These are phyloP conservation scores for Noccaea bulbosa DNA, from an alignment of 345 rosid species.

Conservation along the genomic window DNA sequence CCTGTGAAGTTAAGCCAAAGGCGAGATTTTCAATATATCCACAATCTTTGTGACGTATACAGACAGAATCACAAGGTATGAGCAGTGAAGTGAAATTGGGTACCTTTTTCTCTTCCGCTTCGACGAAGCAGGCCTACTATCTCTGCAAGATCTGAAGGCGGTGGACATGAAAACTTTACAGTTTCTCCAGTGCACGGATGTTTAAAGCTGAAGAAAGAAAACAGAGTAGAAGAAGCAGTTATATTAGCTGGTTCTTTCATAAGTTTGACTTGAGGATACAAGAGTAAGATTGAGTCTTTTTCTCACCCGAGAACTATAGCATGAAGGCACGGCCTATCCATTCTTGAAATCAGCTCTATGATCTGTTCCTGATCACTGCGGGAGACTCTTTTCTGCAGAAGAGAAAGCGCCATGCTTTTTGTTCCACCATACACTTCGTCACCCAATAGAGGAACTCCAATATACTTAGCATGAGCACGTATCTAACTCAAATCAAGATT, in stretches of 20 bases:
- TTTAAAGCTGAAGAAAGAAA: conserved; percentile 53
- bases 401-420: conserved; percentile 73
- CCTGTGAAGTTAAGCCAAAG: not conserved
- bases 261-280: conserved; percentile 1
- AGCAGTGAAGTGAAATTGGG: not conserved
- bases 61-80: not conserved
- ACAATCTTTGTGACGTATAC: not conserved
- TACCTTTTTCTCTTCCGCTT: conserved; percentile 63
- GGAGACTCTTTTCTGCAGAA: conserved; percentile 61
- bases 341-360: conserved; percentile 53
- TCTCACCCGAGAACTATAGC: conserved; percentile 84
- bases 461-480: conserved; percentile 90
- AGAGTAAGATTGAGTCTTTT: conserved; percentile 21
- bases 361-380: conserved; percentile 51
- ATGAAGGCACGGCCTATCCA: conserved; percentile 95
- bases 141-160: conserved; percentile 75
- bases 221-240: conserved; percentile 7
- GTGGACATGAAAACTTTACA: conserved; percentile 68
- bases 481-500: conserved; percentile 55
- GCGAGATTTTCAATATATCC: conserved; percentile 3
- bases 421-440: conserved; percentile 94
- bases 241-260: not conserved
- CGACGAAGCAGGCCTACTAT: conserved; percentile 60
- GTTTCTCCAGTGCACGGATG: conserved; percentile 71
- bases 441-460: conserved; percentile 78